These are phyloP conservation scores for Iris macrosiphon DNA, from an alignment of 106 monocot species.

Conservation along the genomic window DNA sequence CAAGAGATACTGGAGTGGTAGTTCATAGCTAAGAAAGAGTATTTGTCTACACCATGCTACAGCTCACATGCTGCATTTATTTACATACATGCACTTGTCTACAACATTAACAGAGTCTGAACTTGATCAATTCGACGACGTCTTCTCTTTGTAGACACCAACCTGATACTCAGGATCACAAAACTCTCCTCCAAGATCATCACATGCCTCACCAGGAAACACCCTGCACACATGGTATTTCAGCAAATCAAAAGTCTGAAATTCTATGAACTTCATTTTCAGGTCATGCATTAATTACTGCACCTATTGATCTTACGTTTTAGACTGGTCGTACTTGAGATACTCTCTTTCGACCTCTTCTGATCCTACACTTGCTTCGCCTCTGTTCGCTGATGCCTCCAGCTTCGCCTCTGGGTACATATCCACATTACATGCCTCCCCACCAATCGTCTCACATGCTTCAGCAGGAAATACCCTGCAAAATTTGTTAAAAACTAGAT, in stretches of 20 bases:
- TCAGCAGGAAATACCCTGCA: constrained; percentile 82
- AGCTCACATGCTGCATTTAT: too few species aligned
- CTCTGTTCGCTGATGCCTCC: not conserved
- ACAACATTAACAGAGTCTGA: not conserved
- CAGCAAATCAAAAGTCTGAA: too few species aligned
- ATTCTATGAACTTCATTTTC: too few species aligned
- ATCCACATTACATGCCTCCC: constrained; percentile 44
- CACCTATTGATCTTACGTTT: constrained; percentile 78
- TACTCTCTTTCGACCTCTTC: constrained; percentile 77
- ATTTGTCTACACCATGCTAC: too few species aligned
- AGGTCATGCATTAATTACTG: too few species aligned
- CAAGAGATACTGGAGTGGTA: too few species aligned
- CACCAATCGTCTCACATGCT: constrained; percentile 80
- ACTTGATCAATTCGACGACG: not conserved
- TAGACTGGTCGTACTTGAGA: constrained; percentile 54
- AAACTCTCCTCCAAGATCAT: constrained; percentile 92
- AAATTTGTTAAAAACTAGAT: not conserved
- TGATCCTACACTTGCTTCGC: not conserved
- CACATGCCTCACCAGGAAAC: constrained; percentile 83
- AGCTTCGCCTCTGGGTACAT: constrained; percentile 77
- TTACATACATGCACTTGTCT: too few species aligned
- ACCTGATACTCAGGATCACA: constrained; percentile 59
- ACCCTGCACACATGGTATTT: constrained; percentile 39
- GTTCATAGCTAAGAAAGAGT: too few species aligned
- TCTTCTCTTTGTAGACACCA: constrained; percentile 32